Percentiles rank a stretch among this genome's conserved stretches.
Conservation (phyloP, 306 rosid genomes). For the Rosa chinensis region DNA sequence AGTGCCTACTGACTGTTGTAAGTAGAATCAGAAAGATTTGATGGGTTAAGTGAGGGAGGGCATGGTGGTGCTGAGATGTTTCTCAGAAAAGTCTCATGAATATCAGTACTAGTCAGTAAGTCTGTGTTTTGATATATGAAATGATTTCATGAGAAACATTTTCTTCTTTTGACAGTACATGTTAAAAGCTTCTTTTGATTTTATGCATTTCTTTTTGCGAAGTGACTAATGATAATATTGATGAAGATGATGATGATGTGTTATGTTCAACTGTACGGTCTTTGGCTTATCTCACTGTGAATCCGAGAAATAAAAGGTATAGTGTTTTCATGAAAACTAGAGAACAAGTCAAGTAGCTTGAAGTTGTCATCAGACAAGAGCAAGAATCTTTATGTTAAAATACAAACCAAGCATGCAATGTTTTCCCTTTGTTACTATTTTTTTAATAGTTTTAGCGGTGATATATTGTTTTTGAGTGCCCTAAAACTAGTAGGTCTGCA, state of each 20-base stretch:
- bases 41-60: conserved; percentile 56
- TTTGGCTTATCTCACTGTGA: conserved; percentile 1
- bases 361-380: conserved; percentile 9
- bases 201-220: conserved; percentile 45
- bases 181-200: conserved; percentile 39
- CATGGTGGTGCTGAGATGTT: conserved; percentile 21
- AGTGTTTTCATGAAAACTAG: conserved; percentile 37
- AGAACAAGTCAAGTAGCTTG: conserved; percentile 6
- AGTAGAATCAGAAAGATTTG: conserved; percentile 78
- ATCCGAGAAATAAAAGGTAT: conserved; percentile 18
- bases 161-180: conserved; percentile 52
- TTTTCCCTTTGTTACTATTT: not conserved
- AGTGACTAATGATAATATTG: conserved; percentile 1
- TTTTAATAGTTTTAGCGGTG: conserved; percentile 6
- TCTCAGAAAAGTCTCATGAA: conserved; percentile 21
- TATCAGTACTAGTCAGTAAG: conserved; percentile 35
- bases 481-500: not conserved
- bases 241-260: conserved; percentile 28
- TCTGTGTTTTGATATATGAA: conserved; percentile 27
- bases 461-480: conserved; percentile 1
- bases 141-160: conserved; percentile 22
- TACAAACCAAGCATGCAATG: conserved; percentile 21
- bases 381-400: conserved; percentile 23
- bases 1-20: conserved; percentile 29
- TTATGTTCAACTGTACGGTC: conserved; percentile 33